Conservation (phyloP, 495 filamentous ascomycete species). For the Sphaerosporella brunnea region DNA sequence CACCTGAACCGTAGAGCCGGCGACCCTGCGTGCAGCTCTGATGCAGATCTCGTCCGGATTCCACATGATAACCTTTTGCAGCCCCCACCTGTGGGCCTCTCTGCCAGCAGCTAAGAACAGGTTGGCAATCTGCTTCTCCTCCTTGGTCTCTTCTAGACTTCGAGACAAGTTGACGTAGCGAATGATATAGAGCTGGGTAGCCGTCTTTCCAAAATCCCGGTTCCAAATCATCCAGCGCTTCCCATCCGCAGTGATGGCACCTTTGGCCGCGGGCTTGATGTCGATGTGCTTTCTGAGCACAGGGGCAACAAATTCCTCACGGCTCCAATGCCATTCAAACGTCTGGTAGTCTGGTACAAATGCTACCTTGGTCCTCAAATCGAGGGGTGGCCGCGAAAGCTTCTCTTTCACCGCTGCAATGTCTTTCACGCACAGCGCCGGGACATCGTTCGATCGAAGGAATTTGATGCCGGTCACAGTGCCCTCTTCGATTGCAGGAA, state of each 20-base stretch:
- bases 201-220: constrained; percentile 42
- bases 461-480: constrained; percentile 20
- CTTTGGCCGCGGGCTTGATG: constrained; percentile 42
- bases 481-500: constrained; percentile 30
- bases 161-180: constrained; percentile 42
- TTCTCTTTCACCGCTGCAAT: constrained; percentile 6
- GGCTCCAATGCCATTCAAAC: constrained; percentile 66
- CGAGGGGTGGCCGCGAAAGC: constrained; percentile 1
- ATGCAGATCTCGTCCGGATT: constrained; percentile 41
- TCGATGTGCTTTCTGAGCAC: constrained; percentile 30
- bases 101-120: constrained; percentile 26
- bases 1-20: constrained; percentile 31
- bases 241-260: constrained; percentile 39
- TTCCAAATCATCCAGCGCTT: constrained; percentile 60
- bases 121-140: constrained; percentile 33
- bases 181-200: constrained; percentile 47
- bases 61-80: constrained; percentile 46
- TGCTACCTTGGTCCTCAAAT: constrained; percentile 38
- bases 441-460: constrained; percentile 36
- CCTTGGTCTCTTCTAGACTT: constrained; percentile 17
- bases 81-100: constrained; percentile 33
- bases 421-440: constrained; percentile 40
- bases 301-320: constrained; percentile 65
- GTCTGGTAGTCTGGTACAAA: constrained; percentile 55
- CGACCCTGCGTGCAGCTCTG: constrained; percentile 40